These are phyloP conservation scores for Lactarius hengduanensis DNA, from an alignment of 768 basidiomycete species.

Conservation along the genomic window DNA sequence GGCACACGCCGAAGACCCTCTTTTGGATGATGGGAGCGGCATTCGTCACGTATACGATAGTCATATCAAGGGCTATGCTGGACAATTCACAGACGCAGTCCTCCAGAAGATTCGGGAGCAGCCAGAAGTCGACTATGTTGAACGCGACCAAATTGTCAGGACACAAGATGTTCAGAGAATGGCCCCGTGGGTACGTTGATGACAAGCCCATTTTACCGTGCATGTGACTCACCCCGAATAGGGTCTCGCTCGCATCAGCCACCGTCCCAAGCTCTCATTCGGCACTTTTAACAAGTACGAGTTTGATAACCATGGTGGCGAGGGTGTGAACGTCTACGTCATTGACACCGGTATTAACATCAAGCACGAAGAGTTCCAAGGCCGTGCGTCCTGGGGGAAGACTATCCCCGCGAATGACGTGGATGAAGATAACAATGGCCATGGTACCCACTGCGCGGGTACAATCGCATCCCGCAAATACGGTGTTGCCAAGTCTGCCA, in stretches of 20 bases:
- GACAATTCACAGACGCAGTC: constrained; percentile 66
- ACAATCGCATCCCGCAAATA: constrained; percentile 93
- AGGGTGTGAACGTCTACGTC: constrained; percentile 91
- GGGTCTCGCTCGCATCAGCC: constrained; percentile 96
- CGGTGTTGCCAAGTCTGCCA: constrained; percentile 93
- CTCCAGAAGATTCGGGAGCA: constrained; percentile 73
- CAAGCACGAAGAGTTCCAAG: constrained; percentile 81
- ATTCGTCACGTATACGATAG: constrained; percentile 75
- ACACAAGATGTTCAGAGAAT: constrained; percentile 64
- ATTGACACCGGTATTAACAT: constrained; percentile 90
- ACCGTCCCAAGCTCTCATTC: constrained; percentile 72
- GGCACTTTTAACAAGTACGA: constrained; percentile 83
- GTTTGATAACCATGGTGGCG: constrained; percentile 69
- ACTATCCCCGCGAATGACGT: constrained; percentile 82
- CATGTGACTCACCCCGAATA: constrained; percentile 36
- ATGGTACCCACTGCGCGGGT: constrained; percentile 93
- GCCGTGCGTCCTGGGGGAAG: constrained; percentile 90
- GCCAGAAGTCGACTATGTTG: constrained; percentile 91
- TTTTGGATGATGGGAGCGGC: constrained; percentile 52
- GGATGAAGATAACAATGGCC: constrained; percentile 93
- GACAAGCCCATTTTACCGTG: constrained; percentile 2
- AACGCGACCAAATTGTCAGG: constrained; percentile 91
- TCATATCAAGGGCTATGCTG: constrained; percentile 76
- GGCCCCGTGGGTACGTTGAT: constrained; percentile 80
- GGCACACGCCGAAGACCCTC: constrained; percentile 55